phyloP scores from a whole-genome alignment of 371 early-diverging fungal species.

The Furculomyces boomerangus region DNA sequence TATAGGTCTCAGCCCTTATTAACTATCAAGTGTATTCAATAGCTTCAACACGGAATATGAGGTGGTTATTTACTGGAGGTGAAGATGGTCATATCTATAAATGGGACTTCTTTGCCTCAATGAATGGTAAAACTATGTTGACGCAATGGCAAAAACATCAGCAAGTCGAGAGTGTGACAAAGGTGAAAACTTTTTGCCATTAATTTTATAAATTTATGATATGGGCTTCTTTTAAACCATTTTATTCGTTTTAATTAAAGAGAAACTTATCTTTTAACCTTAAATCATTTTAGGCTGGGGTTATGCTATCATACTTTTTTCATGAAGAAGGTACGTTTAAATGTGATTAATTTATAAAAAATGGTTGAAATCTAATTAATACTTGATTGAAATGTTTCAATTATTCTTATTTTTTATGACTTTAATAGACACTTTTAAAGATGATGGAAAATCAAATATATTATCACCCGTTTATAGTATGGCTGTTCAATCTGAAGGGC shows the following conservation, averaged over 20 bases:
- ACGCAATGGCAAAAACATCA: slow-evolving; percentile 73
- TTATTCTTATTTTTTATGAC: neutral
- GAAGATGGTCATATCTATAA: slow-evolving; percentile 86
- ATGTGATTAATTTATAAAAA: neutral
- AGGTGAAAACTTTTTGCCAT: slow-evolving; percentile 28
- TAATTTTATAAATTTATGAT: neutral
- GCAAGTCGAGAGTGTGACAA: slow-evolving; percentile 65
- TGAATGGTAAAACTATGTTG: slow-evolving; percentile 62
- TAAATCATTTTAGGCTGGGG: slow-evolving; percentile 29
- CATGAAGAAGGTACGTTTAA: slow-evolving; percentile 40
- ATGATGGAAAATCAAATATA: neutral
- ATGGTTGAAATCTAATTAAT: too few species aligned
- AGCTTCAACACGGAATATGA: slow-evolving; percentile 61
- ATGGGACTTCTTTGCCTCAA: slow-evolving; percentile 75
- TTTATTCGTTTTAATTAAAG: slow-evolving; percentile 4
- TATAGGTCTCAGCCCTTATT: slow-evolving; percentile 17
- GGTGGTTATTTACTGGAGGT: slow-evolving; percentile 84
- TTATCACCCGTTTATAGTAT: slow-evolving; percentile 76
- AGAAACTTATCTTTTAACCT: neutral
- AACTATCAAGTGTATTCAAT: slow-evolving; percentile 57
- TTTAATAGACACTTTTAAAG: neutral
- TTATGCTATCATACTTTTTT: slow-evolving; percentile 81
- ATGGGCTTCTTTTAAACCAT: neutral
- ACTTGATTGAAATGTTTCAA: too few species aligned
- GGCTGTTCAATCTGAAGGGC: slow-evolving; percentile 78